phyloP scores from a whole-genome alignment of 129 eudicot species.

The Centella asiatica region DNA sequence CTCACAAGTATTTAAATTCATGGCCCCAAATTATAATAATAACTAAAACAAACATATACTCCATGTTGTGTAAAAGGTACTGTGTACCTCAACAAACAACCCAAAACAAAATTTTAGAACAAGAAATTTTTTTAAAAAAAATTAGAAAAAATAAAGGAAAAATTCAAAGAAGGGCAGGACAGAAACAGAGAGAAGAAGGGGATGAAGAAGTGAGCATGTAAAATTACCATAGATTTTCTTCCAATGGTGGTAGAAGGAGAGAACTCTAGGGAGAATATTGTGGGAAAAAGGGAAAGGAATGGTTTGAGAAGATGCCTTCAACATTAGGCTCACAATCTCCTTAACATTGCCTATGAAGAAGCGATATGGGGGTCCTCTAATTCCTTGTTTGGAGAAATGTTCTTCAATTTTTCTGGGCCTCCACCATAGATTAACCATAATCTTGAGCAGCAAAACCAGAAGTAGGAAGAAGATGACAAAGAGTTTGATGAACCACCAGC shows the following conservation, averaged over 20 bases:
- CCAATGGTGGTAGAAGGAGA: slow-evolving; percentile 97
- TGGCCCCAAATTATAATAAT: no score
- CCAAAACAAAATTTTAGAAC: no score
- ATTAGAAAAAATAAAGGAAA: not conserved
- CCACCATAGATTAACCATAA: slow-evolving; percentile 68
- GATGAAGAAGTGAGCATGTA: not conserved
- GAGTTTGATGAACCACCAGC: no score
- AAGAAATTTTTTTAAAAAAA: not conserved
- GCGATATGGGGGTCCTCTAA: slow-evolving; percentile 79
- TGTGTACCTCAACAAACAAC: no score
- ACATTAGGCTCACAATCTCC: slow-evolving; percentile 70
- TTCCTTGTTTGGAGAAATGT: slow-evolving; percentile 84
- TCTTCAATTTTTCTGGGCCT: slow-evolving; percentile 72
- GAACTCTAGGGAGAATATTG: slow-evolving; percentile 91
- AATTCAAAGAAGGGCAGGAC: not conserved
- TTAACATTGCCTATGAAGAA: slow-evolving; percentile 88
- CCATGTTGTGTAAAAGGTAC: no score
- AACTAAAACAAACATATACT: no score
- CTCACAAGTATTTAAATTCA: no score
- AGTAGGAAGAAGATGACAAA: no score
- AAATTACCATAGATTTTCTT: slow-evolving; percentile 80
- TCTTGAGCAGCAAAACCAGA: slow-evolving; percentile 26
- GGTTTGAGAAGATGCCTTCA: slow-evolving; percentile 76
- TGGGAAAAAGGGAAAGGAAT: slow-evolving; percentile 77
- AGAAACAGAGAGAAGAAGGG: not conserved